phyloP scores from a whole-genome alignment of 176 grass and related monocot genomes.

The Eleusine indica region DNA sequence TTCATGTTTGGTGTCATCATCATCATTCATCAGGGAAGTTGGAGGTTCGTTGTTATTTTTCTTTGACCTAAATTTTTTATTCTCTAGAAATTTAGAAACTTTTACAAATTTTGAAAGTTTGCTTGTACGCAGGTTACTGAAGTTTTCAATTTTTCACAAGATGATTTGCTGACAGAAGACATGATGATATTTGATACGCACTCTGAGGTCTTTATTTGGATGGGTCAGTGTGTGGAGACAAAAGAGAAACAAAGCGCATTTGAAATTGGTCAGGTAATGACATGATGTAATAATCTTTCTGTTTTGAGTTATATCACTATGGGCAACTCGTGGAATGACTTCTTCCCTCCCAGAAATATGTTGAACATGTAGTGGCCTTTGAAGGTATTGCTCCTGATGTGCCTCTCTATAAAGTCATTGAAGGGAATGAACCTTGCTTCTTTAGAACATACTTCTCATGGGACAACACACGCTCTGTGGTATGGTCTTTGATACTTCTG shows the following conservation, averaged over 20 bases:
- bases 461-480: slow-evolving; percentile 79
- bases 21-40: slow-evolving; percentile 64
- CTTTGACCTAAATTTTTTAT: slow-evolving; percentile 18
- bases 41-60: slow-evolving; percentile 60
- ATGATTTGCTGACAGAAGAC: slow-evolving; percentile 95
- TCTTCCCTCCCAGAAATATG: slow-evolving; percentile 65
- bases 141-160: slow-evolving; percentile 96
- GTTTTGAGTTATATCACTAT: slow-evolving; percentile 25
- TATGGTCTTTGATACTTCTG: slow-evolving; percentile 39
- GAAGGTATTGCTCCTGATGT: slow-evolving; percentile 74
- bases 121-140: slow-evolving; percentile 64
- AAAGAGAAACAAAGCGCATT: slow-evolving; percentile 84
- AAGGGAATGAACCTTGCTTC: slow-evolving; percentile 94
- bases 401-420: slow-evolving; percentile 78
- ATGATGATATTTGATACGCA: slow-evolving; percentile 82
- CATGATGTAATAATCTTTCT: slow-evolving; percentile 29
- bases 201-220: slow-evolving; percentile 87
- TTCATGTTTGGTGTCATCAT: slow-evolving; percentile 17
- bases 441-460: slow-evolving; percentile 92
- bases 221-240: slow-evolving; percentile 79
- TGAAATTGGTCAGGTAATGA: slow-evolving; percentile 76
- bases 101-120: slow-evolving; percentile 16
- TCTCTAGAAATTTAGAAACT: not conserved
- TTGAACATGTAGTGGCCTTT: slow-evolving; percentile 64
- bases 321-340: slow-evolving; percentile 25